A percentile compares a stretch with the other conserved stretches of the same genome.
Conservation (phyloP, 495 filamentous ascomycete genomes). For the Aspergillus indologenus region DNA sequence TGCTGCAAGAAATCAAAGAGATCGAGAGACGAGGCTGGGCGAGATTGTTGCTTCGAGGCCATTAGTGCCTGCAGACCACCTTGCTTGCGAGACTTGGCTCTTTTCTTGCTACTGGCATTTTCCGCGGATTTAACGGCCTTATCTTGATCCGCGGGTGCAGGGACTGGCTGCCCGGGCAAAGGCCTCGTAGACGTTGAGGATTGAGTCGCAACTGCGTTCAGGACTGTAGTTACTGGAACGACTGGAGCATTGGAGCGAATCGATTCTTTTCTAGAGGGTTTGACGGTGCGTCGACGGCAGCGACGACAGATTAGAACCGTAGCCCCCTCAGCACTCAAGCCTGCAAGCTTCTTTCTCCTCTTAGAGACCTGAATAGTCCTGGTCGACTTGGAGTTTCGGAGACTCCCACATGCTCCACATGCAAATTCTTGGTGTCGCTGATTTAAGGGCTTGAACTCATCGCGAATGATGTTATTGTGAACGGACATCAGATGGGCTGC, state of each 20-base stretch:
- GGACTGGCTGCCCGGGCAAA: not conserved
- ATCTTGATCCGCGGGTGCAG: conserved; percentile 3
- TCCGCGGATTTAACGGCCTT: conserved; percentile 28
- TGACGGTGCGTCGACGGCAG: conserved; percentile 36
- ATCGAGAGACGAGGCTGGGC: conserved; percentile 40
- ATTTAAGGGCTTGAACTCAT: conserved; percentile 39
- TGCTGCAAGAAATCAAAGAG: conserved; percentile 58
- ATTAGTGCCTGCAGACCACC: conserved; percentile 57
- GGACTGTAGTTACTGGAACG: not conserved
- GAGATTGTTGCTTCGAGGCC: conserved; percentile 46
- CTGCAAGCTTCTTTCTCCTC: conserved; percentile 19
- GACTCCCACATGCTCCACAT: conserved; percentile 53
- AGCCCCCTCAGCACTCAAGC: conserved; percentile 21
- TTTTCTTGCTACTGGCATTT: conserved; percentile 56
- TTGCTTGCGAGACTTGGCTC: conserved; percentile 58
- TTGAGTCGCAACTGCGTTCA: conserved; percentile 12
- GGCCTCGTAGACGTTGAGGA: conserved; percentile 15
- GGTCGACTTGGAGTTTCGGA: conserved; percentile 42
- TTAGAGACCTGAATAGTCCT: conserved; percentile 32
- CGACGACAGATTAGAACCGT: conserved; percentile 40
- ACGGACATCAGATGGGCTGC: conserved; percentile 45
- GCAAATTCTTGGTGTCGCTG: conserved; percentile 35
- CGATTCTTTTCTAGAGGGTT: conserved; percentile 16
- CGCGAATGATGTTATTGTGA: conserved; percentile 40
- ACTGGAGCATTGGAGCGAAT: conserved; percentile 8